Conservation (phyloP, 495 filamentous ascomycete genomes). For the Achaetomiella virescens region DNA sequence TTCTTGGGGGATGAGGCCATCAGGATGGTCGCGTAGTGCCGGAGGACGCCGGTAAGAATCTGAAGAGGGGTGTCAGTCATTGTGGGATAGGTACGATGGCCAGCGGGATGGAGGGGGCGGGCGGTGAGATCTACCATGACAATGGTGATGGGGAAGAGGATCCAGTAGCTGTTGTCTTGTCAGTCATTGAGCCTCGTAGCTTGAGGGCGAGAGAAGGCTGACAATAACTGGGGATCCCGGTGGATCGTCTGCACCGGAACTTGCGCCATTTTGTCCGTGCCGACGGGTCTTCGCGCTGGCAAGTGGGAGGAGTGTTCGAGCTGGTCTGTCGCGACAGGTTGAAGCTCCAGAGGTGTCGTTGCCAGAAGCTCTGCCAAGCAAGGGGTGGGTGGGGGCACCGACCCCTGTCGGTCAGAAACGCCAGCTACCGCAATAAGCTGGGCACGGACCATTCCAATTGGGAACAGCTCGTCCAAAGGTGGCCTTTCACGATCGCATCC, state of each 20-base stretch:
- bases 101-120: background rate
- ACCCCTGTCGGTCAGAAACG: background rate
- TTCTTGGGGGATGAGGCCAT: slow-evolving; percentile 84
- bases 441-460: slow-evolving; percentile 9
- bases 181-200: background rate
- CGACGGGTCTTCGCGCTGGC: background rate
- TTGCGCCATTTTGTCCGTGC: slow-evolving; percentile 64
- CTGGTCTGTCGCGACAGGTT: background rate
- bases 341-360: slow-evolving; percentile 7
- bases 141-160: slow-evolving; percentile 89
- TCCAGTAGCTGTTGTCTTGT: slow-evolving; percentile 72
- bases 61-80: slow-evolving; percentile 30
- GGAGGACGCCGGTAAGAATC: slow-evolving; percentile 91
- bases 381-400: background rate
- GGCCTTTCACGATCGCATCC: slow-evolving; percentile 17
- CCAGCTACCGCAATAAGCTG: too few species aligned
- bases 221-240: slow-evolving; percentile 98
- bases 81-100: background rate
- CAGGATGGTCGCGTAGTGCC: slow-evolving; percentile 88
- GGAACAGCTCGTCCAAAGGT: slow-evolving; percentile 8
- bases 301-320: background rate
- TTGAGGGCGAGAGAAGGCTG: slow-evolving; percentile 15
- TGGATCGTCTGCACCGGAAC: slow-evolving; percentile 89
- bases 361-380: slow-evolving; percentile 10
- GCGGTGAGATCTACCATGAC: slow-evolving; percentile 68